A percentile compares a stretch with the other conserved stretches of the same genome.
Conservation (phyloP, 768 basidiomycete species). For the Sutorius australiensis region DNA sequence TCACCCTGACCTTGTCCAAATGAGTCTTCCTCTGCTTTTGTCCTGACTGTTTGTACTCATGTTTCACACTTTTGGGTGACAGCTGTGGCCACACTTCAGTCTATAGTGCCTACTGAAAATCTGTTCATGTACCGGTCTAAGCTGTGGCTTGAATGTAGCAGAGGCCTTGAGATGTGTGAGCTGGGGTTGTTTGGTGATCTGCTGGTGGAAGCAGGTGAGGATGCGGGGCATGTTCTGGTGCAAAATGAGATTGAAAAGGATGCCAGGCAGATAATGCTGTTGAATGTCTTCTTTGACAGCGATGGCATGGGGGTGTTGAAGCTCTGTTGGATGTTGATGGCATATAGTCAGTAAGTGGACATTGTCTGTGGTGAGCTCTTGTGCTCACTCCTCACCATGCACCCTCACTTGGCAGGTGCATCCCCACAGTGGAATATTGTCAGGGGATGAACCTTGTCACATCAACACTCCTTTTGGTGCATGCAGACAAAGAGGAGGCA, state of each 20-base stretch:
- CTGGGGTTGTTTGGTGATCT: conserved; percentile 89
- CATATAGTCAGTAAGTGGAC: conserved; percentile 80
- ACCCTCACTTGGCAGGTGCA: conserved; percentile 54
- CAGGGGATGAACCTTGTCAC: conserved; percentile 96
- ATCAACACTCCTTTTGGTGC: conserved; percentile 87
- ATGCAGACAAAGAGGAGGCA: conserved; percentile 94
- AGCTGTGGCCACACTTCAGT: too few species aligned
- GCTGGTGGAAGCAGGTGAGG: conserved; percentile 47
- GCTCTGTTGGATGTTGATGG: too few species aligned
- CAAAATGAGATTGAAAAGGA: conserved; percentile 93
- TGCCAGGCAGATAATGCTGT: conserved; percentile 84
- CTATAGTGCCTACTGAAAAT: too few species aligned
- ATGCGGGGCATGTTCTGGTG: conserved; percentile 46
- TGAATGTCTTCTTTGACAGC: conserved; percentile 96
- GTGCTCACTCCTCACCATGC: neutral
- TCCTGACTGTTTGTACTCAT: too few species aligned
- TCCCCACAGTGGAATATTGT: conserved; percentile 89
- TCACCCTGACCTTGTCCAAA: too few species aligned
- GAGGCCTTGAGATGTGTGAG: conserved; percentile 86
- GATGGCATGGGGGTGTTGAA: conserved; percentile 95
- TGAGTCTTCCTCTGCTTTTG: too few species aligned
- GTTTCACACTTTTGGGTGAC: too few species aligned
- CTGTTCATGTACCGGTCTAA: conserved; percentile 81
- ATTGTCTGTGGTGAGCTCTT: neutral
- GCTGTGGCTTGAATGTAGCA: conserved; percentile 92